Conservation (phyloP, 805 yeast species). For the Scheffersomyces ergatensis region DNA sequence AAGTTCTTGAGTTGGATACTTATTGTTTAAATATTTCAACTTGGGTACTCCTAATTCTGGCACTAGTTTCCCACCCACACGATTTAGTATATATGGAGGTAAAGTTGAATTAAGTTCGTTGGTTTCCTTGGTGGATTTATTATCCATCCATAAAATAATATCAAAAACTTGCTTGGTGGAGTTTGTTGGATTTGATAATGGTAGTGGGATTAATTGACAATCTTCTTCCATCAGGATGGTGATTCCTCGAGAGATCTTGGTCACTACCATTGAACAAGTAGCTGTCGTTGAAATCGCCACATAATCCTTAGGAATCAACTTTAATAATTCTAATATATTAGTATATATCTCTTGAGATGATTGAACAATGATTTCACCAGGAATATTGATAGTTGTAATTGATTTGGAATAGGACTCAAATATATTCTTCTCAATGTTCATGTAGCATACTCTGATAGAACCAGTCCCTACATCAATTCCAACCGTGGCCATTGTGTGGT, state of each 20-base stretch:
- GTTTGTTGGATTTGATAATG: conserved; percentile 19
- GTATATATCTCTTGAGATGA: conserved; percentile 36
- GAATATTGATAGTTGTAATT: conserved; percentile 14
- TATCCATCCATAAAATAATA: conserved; percentile 62
- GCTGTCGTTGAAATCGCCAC: conserved; percentile 40
- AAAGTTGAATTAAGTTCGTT: conserved; percentile 22
- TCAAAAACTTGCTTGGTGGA: conserved; percentile 25
- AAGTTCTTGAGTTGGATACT: conserved; percentile 11
- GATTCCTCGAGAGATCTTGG: conserved; percentile 14
- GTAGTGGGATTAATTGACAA: conserved; percentile 22
- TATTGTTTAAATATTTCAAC: conserved; percentile 34
- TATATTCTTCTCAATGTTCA: conserved; percentile 8
- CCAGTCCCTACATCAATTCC: conserved; percentile 56
- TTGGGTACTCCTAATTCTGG: conserved; percentile 63
- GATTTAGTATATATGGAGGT: conserved; percentile 13
- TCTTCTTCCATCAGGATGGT: too few relatives aligned
- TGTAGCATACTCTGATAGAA: conserved; percentile 41
- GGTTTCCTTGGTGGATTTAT: conserved; percentile 37
- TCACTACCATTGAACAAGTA: conserved; percentile 58
- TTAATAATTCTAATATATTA: conserved; percentile 23
- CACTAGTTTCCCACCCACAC: conserved; percentile 44
- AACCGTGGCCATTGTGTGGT: conserved; percentile 11
- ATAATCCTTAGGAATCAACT: conserved; percentile 1
- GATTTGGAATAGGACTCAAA: conserved; percentile 11
- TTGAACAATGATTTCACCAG: conserved; percentile 32